Conservation (phyloP, 345 rosid genomes). For the Camelina laxa region DNA sequence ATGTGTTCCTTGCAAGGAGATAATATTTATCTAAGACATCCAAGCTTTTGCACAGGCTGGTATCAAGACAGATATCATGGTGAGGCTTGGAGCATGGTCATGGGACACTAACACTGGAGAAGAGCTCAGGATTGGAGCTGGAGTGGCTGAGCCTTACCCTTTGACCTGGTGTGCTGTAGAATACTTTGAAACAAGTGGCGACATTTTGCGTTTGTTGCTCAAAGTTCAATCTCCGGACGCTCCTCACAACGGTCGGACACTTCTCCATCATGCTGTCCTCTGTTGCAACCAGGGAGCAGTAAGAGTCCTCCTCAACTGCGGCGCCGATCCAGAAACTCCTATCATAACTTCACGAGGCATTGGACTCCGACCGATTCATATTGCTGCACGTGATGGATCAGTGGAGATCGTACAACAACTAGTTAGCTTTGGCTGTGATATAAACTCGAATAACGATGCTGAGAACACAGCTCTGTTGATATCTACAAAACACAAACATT, state of each 20-base stretch:
- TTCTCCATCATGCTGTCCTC: conserved; percentile 93
- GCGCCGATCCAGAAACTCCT: conserved; percentile 66
- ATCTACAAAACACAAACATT: conserved; percentile 63
- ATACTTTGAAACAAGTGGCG: conserved; percentile 81
- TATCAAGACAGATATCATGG: conserved; percentile 57
- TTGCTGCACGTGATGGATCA: conserved; percentile 75
- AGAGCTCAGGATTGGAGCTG: conserved; percentile 95
- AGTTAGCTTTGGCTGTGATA: conserved; percentile 63
- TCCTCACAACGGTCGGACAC: conserved; percentile 75
- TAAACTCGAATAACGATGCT: conserved; percentile 70
- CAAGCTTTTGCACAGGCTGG: conserved; percentile 61
- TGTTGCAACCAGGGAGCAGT: conserved; percentile 80
- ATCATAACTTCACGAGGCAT: conserved; percentile 55
- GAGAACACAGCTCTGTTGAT: conserved; percentile 86
- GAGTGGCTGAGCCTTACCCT: conserved; percentile 90
- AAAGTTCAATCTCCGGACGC: conserved; percentile 51
- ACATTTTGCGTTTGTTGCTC: conserved; percentile 73
- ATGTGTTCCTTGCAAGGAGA: conserved; percentile 3
- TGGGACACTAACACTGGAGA: conserved; percentile 90
- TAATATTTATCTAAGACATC: conserved; percentile 27
- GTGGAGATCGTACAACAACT: conserved; percentile 62
- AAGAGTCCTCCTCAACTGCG: conserved; percentile 62
- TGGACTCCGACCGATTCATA: conserved; percentile 73
- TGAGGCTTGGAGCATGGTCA: conserved; percentile 94
- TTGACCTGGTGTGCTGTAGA: conserved; percentile 95